A percentile compares a stretch with the other conserved stretches of the same genome.
These are phyloP conservation scores for Cladosporium sp. DNA, from an alignment of 2,329 filamentous ascomycete species.

Conservation along the genomic window DNA sequence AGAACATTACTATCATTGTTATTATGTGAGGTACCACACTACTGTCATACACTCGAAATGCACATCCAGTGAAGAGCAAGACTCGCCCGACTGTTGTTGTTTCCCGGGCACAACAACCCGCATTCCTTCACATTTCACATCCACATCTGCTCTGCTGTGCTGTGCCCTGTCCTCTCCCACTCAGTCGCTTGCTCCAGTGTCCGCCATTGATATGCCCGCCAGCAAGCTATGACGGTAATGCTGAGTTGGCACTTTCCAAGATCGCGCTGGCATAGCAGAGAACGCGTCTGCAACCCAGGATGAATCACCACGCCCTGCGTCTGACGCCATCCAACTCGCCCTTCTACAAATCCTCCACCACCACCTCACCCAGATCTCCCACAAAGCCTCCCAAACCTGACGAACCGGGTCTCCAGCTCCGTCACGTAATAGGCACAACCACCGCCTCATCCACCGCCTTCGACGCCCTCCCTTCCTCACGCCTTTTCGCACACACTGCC, in stretches of 20 bases:
- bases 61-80: background rate
- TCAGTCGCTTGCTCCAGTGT: no score
- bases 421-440: constrained; percentile 87
- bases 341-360: constrained; percentile 56
- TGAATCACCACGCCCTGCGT: constrained; percentile 43
- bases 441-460: constrained; percentile 83
- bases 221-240: constrained; percentile 22
- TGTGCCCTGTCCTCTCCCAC: background rate
- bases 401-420: constrained; percentile 63
- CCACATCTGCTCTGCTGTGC: background rate
- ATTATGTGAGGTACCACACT: background rate
- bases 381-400: constrained; percentile 45
- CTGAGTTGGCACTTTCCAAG: constrained; percentile 23
- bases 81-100: constrained; percentile 5
- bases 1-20: background rate
- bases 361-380: constrained; percentile 59
- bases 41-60: constrained; percentile 3
- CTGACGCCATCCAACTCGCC: constrained; percentile 76
- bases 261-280: constrained; percentile 24
- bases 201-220: constrained; percentile 15
- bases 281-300: constrained; percentile 30
- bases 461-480: constrained; percentile 70
- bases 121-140: constrained; percentile 11
- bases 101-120: constrained; percentile 13
- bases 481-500: constrained; percentile 82